phyloP scores from a whole-genome alignment of 345 rosid genomes.

The Chamaenerion angustifolium region DNA sequence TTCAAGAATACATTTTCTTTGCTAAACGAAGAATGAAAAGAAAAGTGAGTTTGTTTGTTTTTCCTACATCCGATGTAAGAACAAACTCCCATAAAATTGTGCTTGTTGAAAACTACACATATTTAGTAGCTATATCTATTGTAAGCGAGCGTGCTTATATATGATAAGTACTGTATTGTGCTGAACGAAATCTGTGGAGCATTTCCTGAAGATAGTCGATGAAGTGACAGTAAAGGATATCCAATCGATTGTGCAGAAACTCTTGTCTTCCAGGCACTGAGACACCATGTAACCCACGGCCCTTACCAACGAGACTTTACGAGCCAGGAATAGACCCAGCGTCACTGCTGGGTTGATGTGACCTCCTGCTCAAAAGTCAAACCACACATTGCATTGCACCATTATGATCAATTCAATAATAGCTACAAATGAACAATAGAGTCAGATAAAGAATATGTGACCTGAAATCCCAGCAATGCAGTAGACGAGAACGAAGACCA shows the following conservation, averaged over 20 bases:
- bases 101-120: background rate
- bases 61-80: too few species aligned
- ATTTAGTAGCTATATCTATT: too few species aligned
- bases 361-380: constrained; percentile 28
- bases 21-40: too few species aligned
- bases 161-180: too few species aligned
- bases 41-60: too few species aligned
- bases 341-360: constrained; percentile 91
- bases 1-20: too few species aligned
- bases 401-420: background rate
- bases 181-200: constrained; percentile 61
- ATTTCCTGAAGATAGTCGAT: constrained; percentile 55
- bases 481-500: constrained; percentile 31
- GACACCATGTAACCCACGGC: constrained; percentile 61
- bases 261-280: constrained; percentile 56
- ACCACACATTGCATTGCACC: background rate
- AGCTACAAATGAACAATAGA: background rate
- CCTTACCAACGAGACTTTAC: constrained; percentile 58
- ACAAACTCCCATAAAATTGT: background rate
- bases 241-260: constrained; percentile 30
- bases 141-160: too few species aligned
- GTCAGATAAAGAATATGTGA: background rate
- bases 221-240: constrained; percentile 50
- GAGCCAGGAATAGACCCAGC: constrained; percentile 57
- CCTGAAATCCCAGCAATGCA: constrained; percentile 89